A percentile compares a stretch with the other conserved stretches of the same genome.
Evolutionary conservation across 371 early-diverging fungal genomes (phyloP).

Genomic region (Funneliformis caledonium): DNA sequence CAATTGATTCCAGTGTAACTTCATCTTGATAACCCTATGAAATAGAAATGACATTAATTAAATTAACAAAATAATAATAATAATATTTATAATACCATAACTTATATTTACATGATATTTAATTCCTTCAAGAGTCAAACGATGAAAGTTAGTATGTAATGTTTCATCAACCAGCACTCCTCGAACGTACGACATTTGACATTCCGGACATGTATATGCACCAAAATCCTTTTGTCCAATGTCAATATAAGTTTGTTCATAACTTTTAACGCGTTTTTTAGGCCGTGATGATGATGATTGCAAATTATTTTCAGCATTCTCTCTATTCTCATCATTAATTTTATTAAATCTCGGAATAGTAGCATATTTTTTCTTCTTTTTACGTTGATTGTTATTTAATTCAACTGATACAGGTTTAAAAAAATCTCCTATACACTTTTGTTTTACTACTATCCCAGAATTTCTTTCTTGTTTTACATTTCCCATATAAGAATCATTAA

Average conservation of each 20-base stretch:
- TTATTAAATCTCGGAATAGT: neutral
- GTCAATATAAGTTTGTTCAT: constrained; percentile 36
- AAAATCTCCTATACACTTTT: constrained; percentile 27
- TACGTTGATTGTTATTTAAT: neutral
- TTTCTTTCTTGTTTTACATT: neutral
- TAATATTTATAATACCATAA: neutral
- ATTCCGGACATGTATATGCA: constrained; percentile 45
- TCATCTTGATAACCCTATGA: constrained; percentile 50
- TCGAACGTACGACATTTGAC: constrained; percentile 49
- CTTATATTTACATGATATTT: constrained; percentile 39
- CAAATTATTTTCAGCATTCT: neutral
- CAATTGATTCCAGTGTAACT: constrained; percentile 43
- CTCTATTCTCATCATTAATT: neutral
- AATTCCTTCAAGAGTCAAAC: constrained; percentile 46
- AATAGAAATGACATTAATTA: neutral
- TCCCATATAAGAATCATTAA: neutral
- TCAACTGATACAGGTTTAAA: neutral
- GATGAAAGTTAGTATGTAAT: constrained; percentile 50
- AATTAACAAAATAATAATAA: neutral
- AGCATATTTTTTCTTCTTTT: neutral
- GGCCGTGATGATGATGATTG: neutral
- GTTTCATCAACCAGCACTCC: constrained; percentile 48
- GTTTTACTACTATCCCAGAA: neutral
- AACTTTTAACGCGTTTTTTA: neutral
- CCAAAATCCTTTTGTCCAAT: constrained; percentile 36